A percentile compares a stretch with the other conserved stretches of the same genome.
Conservation (phyloP, 2,329 filamentous ascomycete species). For the Fusarium veterinarium region DNA sequence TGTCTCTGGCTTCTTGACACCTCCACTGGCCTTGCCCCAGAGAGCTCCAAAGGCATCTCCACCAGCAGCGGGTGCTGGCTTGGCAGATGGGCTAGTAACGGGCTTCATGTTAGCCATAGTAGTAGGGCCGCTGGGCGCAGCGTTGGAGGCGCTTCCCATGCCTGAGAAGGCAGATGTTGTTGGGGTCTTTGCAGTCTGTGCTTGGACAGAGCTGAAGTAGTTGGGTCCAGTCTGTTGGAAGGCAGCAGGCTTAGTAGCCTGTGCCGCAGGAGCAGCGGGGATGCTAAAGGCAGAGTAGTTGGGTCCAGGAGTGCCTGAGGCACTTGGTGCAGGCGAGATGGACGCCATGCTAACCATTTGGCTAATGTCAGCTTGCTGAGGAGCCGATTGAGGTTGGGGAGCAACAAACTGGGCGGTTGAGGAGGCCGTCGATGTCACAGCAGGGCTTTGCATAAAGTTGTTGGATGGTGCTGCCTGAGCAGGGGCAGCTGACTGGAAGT, state of each 20-base stretch:
- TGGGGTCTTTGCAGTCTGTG: constrained; percentile 46
- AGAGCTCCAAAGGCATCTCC: constrained; percentile 92
- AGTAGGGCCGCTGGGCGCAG: constrained; percentile 50
- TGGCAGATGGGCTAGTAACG: constrained; percentile 59
- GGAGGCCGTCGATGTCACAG: constrained; percentile 64
- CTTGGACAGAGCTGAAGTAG: constrained; percentile 89
- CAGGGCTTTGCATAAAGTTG: constrained; percentile 54
- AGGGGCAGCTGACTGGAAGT: constrained; percentile 90
- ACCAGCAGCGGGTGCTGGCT: constrained; percentile 65
- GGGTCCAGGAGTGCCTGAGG: constrained; percentile 64
- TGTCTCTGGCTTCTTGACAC: constrained; percentile 78
- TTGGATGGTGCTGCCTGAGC: constrained; percentile 58
- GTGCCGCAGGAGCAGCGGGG: constrained; percentile 51
- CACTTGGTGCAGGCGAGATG: constrained; percentile 77
- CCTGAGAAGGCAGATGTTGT: constrained; percentile 46
- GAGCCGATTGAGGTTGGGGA: constrained; percentile 86
- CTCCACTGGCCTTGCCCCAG: constrained; percentile 79
- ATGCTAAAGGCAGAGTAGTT: constrained; percentile 73
- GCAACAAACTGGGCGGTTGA: constrained; percentile 77
- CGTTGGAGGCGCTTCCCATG: constrained; percentile 43
- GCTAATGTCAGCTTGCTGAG: constrained; percentile 82
- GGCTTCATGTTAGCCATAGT: constrained; percentile 61
- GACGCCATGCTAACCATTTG: constrained; percentile 84
- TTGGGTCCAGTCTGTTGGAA: constrained; percentile 85
- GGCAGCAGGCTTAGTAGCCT: constrained; percentile 66